Evolutionary conservation across 257 asterid genomes (phyloP).

Genomic region (Petunia axillaris): DNA sequence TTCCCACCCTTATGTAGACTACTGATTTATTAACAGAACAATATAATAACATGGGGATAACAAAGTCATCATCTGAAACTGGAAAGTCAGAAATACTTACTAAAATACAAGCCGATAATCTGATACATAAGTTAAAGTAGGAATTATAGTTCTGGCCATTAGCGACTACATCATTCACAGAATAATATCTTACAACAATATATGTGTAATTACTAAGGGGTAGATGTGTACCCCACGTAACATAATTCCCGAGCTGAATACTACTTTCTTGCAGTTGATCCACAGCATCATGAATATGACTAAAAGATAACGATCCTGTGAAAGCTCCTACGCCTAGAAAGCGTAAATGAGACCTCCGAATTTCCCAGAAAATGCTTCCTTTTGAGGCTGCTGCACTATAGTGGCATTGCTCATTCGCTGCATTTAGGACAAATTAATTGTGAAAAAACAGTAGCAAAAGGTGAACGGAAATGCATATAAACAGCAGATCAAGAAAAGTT

Average conservation of each 20-base stretch:
- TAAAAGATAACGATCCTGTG: not conserved
- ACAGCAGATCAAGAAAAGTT: slow-evolving; percentile 8
- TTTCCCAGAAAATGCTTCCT: slow-evolving; percentile 39
- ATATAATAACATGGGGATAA: not conserved
- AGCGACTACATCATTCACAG: not conserved
- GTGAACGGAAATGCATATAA: not conserved
- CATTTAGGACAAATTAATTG: slow-evolving; percentile 33
- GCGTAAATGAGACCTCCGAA: slow-evolving; percentile 31
- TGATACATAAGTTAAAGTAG: not conserved
- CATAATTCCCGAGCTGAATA: not conserved
- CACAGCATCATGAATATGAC: not conserved
- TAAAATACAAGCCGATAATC: not conserved
- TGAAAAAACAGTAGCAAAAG: slow-evolving; percentile 8
- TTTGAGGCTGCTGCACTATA: slow-evolving; percentile 43
- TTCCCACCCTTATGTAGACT: not conserved
- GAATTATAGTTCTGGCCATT: not conserved
- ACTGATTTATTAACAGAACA: not conserved
- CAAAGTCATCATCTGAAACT: not conserved
- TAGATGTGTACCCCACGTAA: not conserved
- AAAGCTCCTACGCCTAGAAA: slow-evolving; percentile 7
- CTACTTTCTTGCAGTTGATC: not conserved
- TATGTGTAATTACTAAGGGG: not conserved
- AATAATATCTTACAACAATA: not conserved
- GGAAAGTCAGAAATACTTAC: not conserved
- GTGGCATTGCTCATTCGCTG: slow-evolving; percentile 68